Percentiles rank a stretch among this genome's conserved stretches.
Evolutionary conservation across 306 rosid genomes (phyloP).

Genomic region (Oxytropis ochrocephala): DNA sequence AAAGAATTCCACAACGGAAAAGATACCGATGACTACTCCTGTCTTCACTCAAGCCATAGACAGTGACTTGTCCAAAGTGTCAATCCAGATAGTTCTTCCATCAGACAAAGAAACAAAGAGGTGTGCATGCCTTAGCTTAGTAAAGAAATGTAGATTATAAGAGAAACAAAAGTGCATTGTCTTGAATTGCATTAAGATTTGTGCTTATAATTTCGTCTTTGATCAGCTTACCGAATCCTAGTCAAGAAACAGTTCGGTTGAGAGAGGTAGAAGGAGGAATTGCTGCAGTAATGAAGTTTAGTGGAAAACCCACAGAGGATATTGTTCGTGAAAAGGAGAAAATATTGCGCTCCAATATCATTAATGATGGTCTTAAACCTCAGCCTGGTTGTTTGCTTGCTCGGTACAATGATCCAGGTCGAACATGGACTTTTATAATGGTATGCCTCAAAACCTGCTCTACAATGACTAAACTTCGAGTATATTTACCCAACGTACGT

Average conservation of each 20-base stretch:
- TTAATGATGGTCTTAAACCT: constrained; percentile 63
- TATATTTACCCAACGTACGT: no score
- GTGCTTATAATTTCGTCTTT: constrained; percentile 6
- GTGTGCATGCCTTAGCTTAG: constrained; percentile 24
- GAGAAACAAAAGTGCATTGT: not conserved
- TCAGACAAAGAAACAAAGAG: constrained; percentile 54
- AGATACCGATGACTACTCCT: constrained; percentile 94
- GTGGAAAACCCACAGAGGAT: constrained; percentile 70
- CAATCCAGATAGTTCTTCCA: constrained; percentile 90
- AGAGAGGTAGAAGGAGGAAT: constrained; percentile 71
- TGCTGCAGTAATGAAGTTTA: constrained; percentile 72
- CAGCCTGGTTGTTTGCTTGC: constrained; percentile 76
- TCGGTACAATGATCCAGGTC: constrained; percentile 93
- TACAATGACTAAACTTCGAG: no score
- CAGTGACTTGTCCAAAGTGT: constrained; percentile 46
- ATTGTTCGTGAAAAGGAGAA: constrained; percentile 50
- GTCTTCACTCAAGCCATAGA: constrained; percentile 78
- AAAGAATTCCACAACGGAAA: constrained; percentile 67
- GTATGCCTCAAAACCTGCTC: constrained; percentile 40
- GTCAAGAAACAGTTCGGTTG: constrained; percentile 51
- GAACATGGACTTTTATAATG: constrained; percentile 69
- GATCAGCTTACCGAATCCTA: constrained; percentile 82
- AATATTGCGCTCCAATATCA: constrained; percentile 39
- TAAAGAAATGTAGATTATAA: not conserved
- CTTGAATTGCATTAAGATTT: not conserved